Conservation (phyloP, 2,329 filamentous ascomycete genomes). For the Plenodomus biglobosus region DNA sequence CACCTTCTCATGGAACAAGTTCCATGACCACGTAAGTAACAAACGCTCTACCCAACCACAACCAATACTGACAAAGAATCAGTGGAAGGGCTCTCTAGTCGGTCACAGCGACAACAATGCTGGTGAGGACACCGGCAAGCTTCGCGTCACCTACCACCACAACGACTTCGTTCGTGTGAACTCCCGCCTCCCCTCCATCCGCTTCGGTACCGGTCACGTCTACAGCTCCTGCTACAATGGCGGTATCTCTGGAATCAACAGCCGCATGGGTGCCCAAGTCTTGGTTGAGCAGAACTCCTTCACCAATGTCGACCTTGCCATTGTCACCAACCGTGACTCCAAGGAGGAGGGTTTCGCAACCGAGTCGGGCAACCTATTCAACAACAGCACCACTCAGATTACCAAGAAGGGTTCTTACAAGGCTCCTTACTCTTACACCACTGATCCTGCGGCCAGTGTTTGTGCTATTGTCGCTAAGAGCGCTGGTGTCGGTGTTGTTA, state of each 20-base stretch:
- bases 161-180: constrained; percentile 67
- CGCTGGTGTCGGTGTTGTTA: constrained; percentile 37
- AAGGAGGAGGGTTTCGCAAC: constrained; percentile 53
- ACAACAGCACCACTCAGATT: constrained; percentile 49
- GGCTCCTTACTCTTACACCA: constrained; percentile 57
- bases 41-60: not conserved
- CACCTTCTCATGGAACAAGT: constrained; percentile 56
- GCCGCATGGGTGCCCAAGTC: constrained; percentile 48
- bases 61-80: constrained; percentile 6
- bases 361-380: constrained; percentile 49
- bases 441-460: constrained; percentile 27
- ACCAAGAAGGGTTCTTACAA: constrained; percentile 54
- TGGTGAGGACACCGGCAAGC: constrained; percentile 58
- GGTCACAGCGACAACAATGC: constrained; percentile 45
- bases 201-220: constrained; percentile 66
- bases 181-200: constrained; percentile 63
- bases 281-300: constrained; percentile 53
- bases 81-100: constrained; percentile 62
- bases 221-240: constrained; percentile 54
- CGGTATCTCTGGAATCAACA: constrained; percentile 47
- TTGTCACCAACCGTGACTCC: constrained; percentile 60
- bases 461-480: constrained; percentile 34
- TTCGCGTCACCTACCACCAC: constrained; percentile 67
- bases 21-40: constrained; percentile 54
- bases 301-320: constrained; percentile 60